Conservation (phyloP, 345 rosid genomes). For the Atalantia buxifolia region DNA sequence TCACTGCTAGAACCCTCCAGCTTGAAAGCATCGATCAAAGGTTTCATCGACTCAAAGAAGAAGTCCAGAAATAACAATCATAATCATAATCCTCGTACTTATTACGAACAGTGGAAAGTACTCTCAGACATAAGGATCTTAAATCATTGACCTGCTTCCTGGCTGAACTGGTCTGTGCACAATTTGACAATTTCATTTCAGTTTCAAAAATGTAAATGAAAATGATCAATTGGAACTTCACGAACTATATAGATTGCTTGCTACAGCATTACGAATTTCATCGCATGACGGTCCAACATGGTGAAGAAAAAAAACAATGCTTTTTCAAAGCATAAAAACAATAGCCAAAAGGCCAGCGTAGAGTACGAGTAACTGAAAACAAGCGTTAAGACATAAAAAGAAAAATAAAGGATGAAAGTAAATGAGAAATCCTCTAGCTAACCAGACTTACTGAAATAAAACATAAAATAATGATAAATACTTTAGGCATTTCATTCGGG, state of each 20-base stretch:
- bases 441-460: not conserved
- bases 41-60: conserved; percentile 66
- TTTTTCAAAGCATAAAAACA: not conserved
- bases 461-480: not conserved
- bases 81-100: conserved; percentile 76
- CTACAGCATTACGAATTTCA: not conserved
- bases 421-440: not conserved
- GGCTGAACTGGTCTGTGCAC: conserved; percentile 50
- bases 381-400: not conserved
- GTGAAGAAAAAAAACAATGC: not conserved
- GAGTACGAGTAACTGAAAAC: not conserved
- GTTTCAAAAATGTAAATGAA: not conserved
- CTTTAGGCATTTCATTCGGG: no score
- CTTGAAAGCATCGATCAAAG: conserved; percentile 72
- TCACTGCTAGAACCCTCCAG: conserved; percentile 90
- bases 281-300: not conserved
- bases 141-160: conserved; percentile 71
- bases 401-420: not conserved
- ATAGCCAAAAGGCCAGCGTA: not conserved
- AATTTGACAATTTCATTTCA: not conserved
- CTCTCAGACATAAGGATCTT: conserved; percentile 76
- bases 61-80: conserved; percentile 66
- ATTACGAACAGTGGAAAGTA: conserved; percentile 61
- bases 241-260: not conserved
- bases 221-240: not conserved